Conservation (phyloP, 345 rosid species). For the Orychophragmus violaceus region DNA sequence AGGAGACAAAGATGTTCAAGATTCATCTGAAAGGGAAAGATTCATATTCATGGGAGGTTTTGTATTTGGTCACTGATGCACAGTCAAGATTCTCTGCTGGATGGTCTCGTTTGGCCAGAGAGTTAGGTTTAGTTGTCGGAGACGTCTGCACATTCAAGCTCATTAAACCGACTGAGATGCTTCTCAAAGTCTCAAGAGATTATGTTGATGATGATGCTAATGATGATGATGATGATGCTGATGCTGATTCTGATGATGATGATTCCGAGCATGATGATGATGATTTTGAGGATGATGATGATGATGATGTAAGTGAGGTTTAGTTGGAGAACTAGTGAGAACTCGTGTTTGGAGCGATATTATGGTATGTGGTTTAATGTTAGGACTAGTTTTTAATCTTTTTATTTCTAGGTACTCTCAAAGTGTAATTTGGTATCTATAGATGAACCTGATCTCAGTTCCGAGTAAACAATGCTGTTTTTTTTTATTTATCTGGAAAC, state of each 20-base stretch:
- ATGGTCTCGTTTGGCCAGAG: conserved; percentile 20
- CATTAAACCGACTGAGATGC: conserved; percentile 13
- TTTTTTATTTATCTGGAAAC: too few relatives aligned
- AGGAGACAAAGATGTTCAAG: conserved; percentile 9
- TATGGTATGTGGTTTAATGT: neutral
- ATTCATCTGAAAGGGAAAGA: neutral
- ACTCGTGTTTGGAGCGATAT: neutral
- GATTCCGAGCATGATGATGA: neutral
- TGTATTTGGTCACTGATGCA: neutral
- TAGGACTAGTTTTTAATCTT: neutral
- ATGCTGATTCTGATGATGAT: neutral
- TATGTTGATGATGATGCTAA: neutral
- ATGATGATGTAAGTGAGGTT: neutral
- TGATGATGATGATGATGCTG: neutral
- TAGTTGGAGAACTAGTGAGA: conserved; percentile 7
- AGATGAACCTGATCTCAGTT: neutral
- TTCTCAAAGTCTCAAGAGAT: conserved; percentile 10
- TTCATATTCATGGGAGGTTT: conserved; percentile 19
- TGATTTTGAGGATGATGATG: neutral
- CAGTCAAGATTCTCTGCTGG: conserved; percentile 27
- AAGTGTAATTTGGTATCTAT: neutral
- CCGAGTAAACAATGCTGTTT: neutral
- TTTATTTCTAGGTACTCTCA: neutral
- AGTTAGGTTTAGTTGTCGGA: conserved; percentile 9
- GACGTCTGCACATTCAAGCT: conserved; percentile 21